Base-by-base conservation (phyloP, 345 rosid species). In the Bruguiera parviflora region DNA sequence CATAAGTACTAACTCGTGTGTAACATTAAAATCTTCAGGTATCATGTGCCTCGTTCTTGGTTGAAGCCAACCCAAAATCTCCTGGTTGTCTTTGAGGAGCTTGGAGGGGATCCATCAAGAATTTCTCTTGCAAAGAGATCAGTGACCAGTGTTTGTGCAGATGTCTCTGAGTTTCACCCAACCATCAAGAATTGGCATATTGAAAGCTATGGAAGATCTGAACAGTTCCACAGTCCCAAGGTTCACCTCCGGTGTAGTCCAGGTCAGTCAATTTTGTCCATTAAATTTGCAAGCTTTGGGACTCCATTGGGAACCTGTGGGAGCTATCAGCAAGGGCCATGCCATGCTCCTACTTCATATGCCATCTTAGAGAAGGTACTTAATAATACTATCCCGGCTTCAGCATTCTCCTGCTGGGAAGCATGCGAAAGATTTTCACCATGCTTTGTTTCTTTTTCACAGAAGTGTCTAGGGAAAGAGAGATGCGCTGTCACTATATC, bases 271-370 rank as follows among this genome's bases (percentile, higher is more conserved):
- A 90, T 96, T 69, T 84, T 89, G 59, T 71, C 91, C 73, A 96
- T 96, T 10, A 96, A 90, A 73, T 96, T 96, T 43, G 98, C 99
- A 2, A 96, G 99, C 86, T 96, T 89, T n/a, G 99, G 99, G 49
- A 92, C 98, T 76, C 99, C 98, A 57, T 72, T 89, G 22, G 99
- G 99, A 70, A 92, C 92, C 13, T 96, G 99, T 46, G 99, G 99
- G 27, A 87, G 85, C 67, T 96, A 90, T 82, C 89, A 89, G 76
- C 95, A 96, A 82, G 99, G 99, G 74, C 68, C 87, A 65, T 96
- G 99, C 79, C 99, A 96, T 58, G 90, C 98, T 73, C 72, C 87
- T 6, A 75, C 89, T 5, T 92, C 99, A 43, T 92, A 86, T 27
- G 86, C 68, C 73, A 89, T 84, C 81, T 39, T 95, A 66, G 88